phyloP scores from a whole-genome alignment of 257 asterid species.

The Paulownia fortunei region DNA sequence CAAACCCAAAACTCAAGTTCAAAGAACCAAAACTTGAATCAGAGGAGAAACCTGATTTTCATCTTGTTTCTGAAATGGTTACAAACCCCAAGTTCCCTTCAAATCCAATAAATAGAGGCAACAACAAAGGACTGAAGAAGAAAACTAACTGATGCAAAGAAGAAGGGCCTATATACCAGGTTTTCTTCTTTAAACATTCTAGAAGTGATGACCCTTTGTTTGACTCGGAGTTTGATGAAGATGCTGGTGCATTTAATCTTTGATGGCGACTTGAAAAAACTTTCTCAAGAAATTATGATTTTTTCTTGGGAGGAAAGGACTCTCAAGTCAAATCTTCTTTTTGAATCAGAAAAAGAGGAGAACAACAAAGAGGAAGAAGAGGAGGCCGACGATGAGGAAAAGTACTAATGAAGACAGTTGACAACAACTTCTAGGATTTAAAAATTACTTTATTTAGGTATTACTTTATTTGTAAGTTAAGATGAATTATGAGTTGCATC shows the following conservation, averaged over 20 bases:
- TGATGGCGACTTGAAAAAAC: neutral
- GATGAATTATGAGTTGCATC: neutral
- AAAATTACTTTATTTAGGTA: neutral
- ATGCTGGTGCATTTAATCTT: neutral
- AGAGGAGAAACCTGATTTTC: neutral
- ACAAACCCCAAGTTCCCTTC: neutral
- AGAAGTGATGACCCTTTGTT: slow-evolving; percentile 27
- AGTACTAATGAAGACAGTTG: neutral
- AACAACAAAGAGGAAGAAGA: neutral
- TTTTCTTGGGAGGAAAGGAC: slow-evolving; percentile 13
- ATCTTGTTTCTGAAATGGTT: neutral
- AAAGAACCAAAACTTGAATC: neutral
- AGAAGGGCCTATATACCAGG: neutral
- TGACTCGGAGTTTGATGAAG: neutral
- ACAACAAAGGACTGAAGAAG: neutral
- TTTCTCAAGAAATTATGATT: neutral
- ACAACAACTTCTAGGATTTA: neutral
- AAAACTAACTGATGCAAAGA: neutral
- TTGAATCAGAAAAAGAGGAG: neutral
- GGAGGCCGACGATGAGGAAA: neutral
- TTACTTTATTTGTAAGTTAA: neutral
- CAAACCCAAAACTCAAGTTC: neutral
- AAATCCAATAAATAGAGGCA: too few species aligned
- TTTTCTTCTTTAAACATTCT: neutral
- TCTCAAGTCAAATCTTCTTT: neutral